A percentile compares a stretch with the other conserved stretches of the same genome.
Conservation (phyloP, 257 asterid genomes). For the Solanum gracilifrons region DNA sequence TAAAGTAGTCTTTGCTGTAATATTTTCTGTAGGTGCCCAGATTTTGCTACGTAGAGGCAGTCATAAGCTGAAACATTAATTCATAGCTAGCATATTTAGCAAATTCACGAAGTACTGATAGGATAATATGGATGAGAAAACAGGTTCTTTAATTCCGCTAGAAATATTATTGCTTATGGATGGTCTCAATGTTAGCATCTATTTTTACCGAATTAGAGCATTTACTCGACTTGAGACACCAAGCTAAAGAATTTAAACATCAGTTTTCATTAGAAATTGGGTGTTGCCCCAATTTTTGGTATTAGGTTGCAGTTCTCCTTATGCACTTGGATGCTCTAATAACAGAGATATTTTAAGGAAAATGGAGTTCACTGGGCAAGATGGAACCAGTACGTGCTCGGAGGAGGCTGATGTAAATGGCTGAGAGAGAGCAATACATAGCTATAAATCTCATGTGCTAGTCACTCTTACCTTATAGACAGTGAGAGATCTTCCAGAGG, state of each 20-base stretch:
- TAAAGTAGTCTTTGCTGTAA: constrained; percentile 2
- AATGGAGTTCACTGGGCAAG: not conserved
- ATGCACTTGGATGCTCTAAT: not conserved
- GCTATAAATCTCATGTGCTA: constrained; percentile 15
- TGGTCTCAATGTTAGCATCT: not conserved
- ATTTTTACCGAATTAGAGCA: not conserved
- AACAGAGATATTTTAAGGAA: not conserved
- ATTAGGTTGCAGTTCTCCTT: not conserved
- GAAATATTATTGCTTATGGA: not conserved
- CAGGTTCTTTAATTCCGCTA: not conserved
- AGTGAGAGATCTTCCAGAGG: constrained; percentile 4
- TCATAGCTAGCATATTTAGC: not conserved
- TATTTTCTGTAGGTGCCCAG: constrained; percentile 14
- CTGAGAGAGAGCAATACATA: not conserved
- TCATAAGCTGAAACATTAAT: constrained; percentile 14
- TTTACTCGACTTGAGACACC: not conserved
- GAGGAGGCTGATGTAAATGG: constrained; percentile 35
- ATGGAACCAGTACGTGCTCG: constrained; percentile 28
- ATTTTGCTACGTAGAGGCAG: constrained; percentile 17
- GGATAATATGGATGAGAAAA: not conserved
- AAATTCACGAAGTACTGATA: not conserved
- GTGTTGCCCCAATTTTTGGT: not conserved
- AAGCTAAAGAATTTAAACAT: not conserved
- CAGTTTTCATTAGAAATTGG: not conserved
- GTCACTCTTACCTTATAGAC: not conserved